Conservation (phyloP, 345 rosid genomes). For the Cardamine resedifolia region DNA sequence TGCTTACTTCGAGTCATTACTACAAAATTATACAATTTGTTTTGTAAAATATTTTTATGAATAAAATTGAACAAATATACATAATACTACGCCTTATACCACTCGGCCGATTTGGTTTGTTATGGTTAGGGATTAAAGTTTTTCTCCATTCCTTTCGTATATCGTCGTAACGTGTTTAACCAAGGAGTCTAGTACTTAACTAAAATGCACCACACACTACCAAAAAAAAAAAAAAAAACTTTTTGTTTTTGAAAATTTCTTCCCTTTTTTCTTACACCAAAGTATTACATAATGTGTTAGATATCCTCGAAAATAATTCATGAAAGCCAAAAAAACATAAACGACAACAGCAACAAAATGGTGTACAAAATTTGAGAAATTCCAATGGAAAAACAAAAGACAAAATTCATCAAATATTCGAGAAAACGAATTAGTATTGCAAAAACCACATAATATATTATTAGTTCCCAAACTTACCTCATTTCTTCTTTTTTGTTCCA, state of each 20-base stretch:
- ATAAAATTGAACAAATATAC: no score
- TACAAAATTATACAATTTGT: no score
- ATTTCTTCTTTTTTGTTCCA: slow-evolving; percentile 28
- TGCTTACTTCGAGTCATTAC: no score
- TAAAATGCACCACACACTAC: no score
- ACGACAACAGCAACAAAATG: background rate
- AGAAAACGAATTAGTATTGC: background rate
- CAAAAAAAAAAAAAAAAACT: no score
- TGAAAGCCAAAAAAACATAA: background rate
- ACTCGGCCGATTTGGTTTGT: no score
- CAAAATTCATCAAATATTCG: background rate
- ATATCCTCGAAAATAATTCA: slow-evolving; percentile 16
- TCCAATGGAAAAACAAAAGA: background rate
- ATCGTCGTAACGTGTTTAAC: no score
- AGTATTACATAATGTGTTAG: background rate
- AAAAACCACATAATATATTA: background rate
- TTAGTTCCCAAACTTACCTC: no score
- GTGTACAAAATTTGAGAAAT: background rate
- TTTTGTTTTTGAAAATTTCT: no score
- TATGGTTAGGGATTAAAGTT: no score
- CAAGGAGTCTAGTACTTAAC: background rate
- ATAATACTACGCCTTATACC: no score
- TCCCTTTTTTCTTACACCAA: background rate
- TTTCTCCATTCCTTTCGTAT: no score
- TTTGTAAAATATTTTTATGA: background rate